Evolutionary conservation across 805 yeast species (phyloP), one percentile per base, ranked within the genome.

Genomic region (Blastobotrys robertii): DNA sequence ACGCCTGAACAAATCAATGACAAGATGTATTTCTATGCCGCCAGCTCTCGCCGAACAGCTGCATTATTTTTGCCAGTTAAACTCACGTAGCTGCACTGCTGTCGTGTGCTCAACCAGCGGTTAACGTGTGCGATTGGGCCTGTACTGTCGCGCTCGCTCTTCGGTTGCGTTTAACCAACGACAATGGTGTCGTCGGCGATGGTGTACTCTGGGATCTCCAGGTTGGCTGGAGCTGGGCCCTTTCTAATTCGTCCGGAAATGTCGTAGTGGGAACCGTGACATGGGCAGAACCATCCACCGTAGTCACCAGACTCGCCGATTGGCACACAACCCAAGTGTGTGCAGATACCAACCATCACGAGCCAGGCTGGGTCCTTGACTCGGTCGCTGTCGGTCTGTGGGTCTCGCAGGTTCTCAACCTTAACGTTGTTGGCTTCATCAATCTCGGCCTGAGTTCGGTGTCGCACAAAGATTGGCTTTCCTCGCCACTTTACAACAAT

Each of bases 251-350:
- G 90, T 69, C 99, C 99, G 52, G 97, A 88, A 72, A 94, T 94
- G 73, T 92, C 98, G 72, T 92, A 92, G 70, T 94, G 98, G 64
- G 97, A 90, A 78, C 98, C 99, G 77, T 94, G 99, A 76, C 98
- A 92, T 54, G 99, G 98, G 72, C 98, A 92, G 90, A 92, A 92
- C 99, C 99, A 92, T 67, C 99, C 99, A 67, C 97, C 97, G 59
- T 77, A 92, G 70, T 92, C 99, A 72, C 99, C 99, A 55, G 97
- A 81, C 74, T 92, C 97, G 66, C 99, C 99, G 62, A 92, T 92
- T 56, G 99, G 99, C 50, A 92, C 99, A 82, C 99, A 92, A 68
- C 99, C 99, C 76, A 92, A 81, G 69, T 92, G 99, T 55, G 99
- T 92, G 77, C 99, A 92, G 67, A 92, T 90, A 73, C 99, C 99